Conservation (phyloP, 495 filamentous ascomycete genomes). For the Hypoxylon rickii region DNA sequence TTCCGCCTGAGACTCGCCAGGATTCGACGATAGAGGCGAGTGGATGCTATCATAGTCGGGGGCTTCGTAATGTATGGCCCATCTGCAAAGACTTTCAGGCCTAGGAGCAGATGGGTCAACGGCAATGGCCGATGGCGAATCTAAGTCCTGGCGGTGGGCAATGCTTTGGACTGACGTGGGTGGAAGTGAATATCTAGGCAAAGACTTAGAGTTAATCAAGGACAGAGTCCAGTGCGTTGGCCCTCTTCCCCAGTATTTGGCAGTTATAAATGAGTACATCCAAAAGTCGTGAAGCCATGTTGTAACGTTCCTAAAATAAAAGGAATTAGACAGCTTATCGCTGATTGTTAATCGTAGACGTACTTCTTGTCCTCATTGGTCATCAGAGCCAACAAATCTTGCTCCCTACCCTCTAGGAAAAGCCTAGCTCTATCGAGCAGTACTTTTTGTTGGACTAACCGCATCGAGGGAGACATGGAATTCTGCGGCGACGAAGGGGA, state of each 20-base stretch:
- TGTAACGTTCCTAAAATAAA: conserved; percentile 26
- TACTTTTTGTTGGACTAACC: conserved; percentile 33
- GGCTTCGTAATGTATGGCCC: conserved; percentile 2
- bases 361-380: conserved; percentile 31
- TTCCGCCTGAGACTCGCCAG: conserved; percentile 17
- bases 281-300: conserved; percentile 49
- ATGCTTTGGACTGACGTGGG: neutral
- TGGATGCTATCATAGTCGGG: neutral
- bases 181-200: neutral
- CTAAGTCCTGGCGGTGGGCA: neutral
- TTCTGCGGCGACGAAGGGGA: neutral
- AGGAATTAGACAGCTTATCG: too few species aligned
- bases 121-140: neutral
- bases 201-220: conserved; percentile 20
- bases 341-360: neutral
- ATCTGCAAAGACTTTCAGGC: conserved; percentile 13
- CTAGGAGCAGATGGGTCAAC: neutral
- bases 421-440: conserved; percentile 38
- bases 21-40: neutral
- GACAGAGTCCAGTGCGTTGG: conserved; percentile 41
- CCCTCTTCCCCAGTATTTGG: conserved; percentile 49
- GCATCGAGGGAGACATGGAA: conserved; percentile 34
- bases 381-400: conserved; percentile 34
- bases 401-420: conserved; percentile 39
- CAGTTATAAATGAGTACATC: conserved; percentile 48